Conservation (phyloP, 2,329 filamentous ascomycete species). For the Colletotrichum sp. region DNA sequence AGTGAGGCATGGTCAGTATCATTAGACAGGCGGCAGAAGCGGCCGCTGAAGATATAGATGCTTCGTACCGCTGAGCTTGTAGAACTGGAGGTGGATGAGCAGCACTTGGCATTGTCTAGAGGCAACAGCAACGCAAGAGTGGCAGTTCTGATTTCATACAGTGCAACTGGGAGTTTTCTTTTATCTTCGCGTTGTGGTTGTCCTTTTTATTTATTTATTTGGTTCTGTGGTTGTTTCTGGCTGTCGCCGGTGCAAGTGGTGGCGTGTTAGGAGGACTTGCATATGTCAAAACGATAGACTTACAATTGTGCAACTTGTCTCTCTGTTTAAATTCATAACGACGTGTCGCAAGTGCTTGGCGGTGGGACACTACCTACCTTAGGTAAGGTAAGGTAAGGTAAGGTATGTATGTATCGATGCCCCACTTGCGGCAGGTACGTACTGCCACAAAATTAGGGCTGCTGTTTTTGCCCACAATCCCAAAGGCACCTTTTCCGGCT, state of each 20-base stretch:
- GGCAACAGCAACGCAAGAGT: neutral
- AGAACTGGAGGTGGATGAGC: neutral
- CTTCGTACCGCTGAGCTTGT: neutral
- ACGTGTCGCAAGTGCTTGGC: neutral
- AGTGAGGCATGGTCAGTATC: neutral
- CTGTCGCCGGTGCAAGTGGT: neutral
- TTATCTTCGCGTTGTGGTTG: neutral
- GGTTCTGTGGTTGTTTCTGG: neutral
- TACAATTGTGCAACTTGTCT: neutral
- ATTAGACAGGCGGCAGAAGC: neutral
- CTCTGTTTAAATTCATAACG: neutral
- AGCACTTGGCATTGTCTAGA: neutral
- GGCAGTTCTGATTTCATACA: neutral
- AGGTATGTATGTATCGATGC: neutral
- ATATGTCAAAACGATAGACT: neutral
- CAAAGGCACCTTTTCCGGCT: conserved; percentile 2
- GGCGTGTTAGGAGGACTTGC: neutral
- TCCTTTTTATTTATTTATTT: neutral
- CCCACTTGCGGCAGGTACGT: neutral
- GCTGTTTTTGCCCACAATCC: conserved; percentile 22
- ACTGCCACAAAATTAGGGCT: conserved; percentile 23
- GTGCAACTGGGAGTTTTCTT: neutral
- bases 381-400: too few species aligned
- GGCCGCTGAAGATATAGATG: neutral
- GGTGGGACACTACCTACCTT: neutral